Percentiles rank a stretch among this genome's conserved stretches.
Evolutionary conservation across 2,329 filamentous ascomycete genomes (phyloP).

Genomic region (Phialocephala subalpina): DNA sequence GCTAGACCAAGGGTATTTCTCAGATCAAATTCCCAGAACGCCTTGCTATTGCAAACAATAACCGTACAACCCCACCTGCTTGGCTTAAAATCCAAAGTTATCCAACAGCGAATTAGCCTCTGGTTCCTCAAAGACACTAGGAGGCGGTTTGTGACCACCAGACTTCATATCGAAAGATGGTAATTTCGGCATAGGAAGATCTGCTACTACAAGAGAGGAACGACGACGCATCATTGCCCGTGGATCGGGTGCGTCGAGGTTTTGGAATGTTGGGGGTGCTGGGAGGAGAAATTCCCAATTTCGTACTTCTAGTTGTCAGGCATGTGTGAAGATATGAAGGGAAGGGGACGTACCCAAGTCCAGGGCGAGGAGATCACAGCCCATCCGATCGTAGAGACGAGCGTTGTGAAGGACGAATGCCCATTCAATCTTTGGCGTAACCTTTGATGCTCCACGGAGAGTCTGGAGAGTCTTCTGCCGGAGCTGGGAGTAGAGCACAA

Average conservation of each 20-base stretch:
- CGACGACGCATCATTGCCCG: conserved; percentile 73
- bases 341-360: conserved; percentile 70
- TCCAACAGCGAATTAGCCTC: conserved; percentile 77
- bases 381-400: conserved; percentile 86
- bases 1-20: conserved; percentile 8
- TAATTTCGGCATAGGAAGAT: conserved; percentile 61
- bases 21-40: background rate
- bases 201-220: conserved; percentile 82
- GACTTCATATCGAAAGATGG: conserved; percentile 51
- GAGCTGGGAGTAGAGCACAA: conserved; percentile 87
- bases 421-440: conserved; percentile 84
- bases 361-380: conserved; percentile 88
- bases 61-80: background rate
- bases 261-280: conserved; percentile 51
- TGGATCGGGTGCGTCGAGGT: conserved; percentile 44
- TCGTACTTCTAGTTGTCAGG: conserved; percentile 59
- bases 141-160: conserved; percentile 61
- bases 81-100: conserved; percentile 5
- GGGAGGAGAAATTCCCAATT: conserved; percentile 83
- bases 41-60: conserved; percentile 5
- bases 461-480: conserved; percentile 84
- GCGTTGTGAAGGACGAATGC: conserved; percentile 89
- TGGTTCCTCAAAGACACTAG: conserved; percentile 91
- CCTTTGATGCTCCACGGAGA: conserved; percentile 82
- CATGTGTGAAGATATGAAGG: background rate